Percentiles rank a stretch among this genome's conserved stretches.
phyloP scores from a whole-genome alignment of 2,329 filamentous ascomycete genomes.

The Aciculosporium take region DNA sequence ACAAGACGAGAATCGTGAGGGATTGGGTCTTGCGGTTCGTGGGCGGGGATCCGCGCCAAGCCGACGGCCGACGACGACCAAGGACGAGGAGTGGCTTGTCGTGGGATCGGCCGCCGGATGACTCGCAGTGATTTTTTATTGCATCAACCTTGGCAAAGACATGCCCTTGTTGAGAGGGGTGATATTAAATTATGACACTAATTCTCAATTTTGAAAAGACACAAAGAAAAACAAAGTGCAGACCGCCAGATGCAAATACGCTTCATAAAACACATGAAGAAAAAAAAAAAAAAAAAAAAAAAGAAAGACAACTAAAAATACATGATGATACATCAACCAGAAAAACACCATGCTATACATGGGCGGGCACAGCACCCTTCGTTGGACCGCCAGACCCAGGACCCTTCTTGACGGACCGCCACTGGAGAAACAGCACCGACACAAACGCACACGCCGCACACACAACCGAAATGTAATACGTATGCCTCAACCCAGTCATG shows the following conservation, averaged over 20 bases:
- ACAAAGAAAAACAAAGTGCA: neutral
- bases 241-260: too few species aligned
- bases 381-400: constrained; percentile 14
- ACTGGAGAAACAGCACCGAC: constrained; percentile 28
- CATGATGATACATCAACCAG: too few species aligned
- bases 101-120: constrained; percentile 28
- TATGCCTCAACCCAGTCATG: constrained; percentile 33
- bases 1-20: constrained; percentile 52
- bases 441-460: constrained; percentile 33
- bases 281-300: neutral
- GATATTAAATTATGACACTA: too few species aligned
- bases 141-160: too few species aligned
- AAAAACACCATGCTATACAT: too few species aligned
- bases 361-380: constrained; percentile 13
- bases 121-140: constrained; percentile 25
- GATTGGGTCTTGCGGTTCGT: constrained; percentile 68
- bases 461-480: constrained; percentile 37
- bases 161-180: too few species aligned
- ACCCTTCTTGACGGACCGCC: constrained; percentile 39
- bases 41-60: constrained; percentile 18
- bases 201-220: too few species aligned
- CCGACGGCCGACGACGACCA: too few species aligned
- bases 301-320: neutral
- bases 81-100: constrained; percentile 6
- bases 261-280: neutral